Conservation (phyloP, 768 basidiomycete species). For the Psilocybe tampanensis region DNA sequence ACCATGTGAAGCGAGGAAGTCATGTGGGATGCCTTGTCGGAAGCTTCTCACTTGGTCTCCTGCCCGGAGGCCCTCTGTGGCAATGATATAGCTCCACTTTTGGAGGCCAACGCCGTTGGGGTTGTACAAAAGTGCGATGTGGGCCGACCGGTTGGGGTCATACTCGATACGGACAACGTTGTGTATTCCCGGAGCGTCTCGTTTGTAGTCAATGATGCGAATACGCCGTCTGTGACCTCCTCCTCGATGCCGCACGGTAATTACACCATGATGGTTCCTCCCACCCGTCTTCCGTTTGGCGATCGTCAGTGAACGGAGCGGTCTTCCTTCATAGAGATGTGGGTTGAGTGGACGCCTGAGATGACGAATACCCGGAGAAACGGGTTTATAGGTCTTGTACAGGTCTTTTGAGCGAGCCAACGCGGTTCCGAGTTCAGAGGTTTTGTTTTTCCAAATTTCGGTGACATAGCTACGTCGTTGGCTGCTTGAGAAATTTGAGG, state of each 20-base stretch:
- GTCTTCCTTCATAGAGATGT: conserved; percentile 86
- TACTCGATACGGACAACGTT: conserved; percentile 96
- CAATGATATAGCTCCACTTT: conserved; percentile 90
- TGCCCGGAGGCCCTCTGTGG: conserved; percentile 85
- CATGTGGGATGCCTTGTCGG: conserved; percentile 78
- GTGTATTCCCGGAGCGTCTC: conserved; percentile 77
- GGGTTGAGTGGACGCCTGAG: conserved; percentile 78
- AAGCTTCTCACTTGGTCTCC: conserved; percentile 90
- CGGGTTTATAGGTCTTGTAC: conserved; percentile 90
- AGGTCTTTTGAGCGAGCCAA: conserved; percentile 55
- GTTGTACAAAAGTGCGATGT: conserved; percentile 87
- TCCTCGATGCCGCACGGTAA: conserved; percentile 87
- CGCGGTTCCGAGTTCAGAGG: conserved; percentile 39
- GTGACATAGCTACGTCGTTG: conserved; percentile 37
- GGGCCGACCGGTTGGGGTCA: conserved; percentile 91
- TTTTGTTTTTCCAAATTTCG: conserved; percentile 37
- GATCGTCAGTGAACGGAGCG: conserved; percentile 79
- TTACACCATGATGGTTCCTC: conserved; percentile 77
- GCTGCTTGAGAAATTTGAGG: neutral
- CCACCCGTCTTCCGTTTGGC: conserved; percentile 87
- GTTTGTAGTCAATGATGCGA: conserved; percentile 83
- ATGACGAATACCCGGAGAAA: conserved; percentile 86
- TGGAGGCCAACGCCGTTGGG: conserved; percentile 50
- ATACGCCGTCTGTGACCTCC: conserved; percentile 91
- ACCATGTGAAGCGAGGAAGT: conserved; percentile 60